These are phyloP conservation scores for Penicillium nucicola DNA, from an alignment of 495 filamentous ascomycete species.

Conservation along the genomic window DNA sequence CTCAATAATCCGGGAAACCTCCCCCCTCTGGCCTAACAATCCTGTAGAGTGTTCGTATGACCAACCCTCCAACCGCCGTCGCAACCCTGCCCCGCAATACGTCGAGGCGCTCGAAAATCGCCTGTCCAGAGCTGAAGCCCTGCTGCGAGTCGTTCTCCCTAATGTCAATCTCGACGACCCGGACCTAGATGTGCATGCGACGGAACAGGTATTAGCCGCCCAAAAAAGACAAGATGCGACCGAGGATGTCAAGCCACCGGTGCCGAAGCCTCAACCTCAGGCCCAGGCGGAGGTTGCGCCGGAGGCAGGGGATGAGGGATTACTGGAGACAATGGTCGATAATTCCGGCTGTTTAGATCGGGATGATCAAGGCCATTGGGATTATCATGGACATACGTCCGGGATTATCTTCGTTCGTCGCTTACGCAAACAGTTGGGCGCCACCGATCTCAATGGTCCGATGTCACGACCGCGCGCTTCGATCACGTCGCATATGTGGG, in stretches of 20 bases:
- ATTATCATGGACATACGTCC: conserved; percentile 93
- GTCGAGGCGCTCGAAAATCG: conserved; percentile 86
- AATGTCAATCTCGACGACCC: conserved; percentile 83
- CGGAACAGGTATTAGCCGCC: conserved; percentile 42
- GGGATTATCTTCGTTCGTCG: conserved; percentile 81
- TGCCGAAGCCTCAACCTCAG: background rate
- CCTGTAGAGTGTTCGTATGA: conserved; percentile 91
- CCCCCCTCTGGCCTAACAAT: conserved; percentile 27
- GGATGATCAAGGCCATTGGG: conserved; percentile 88
- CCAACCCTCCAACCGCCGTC: conserved; percentile 91
- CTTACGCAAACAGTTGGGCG: conserved; percentile 82
- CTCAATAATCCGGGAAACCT: conserved; percentile 5
- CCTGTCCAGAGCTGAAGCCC: conserved; percentile 76
- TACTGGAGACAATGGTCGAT: conserved; percentile 93
- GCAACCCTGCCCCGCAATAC: conserved; percentile 93
- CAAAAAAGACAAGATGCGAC: conserved; percentile 25
- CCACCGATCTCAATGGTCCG: conserved; percentile 50
- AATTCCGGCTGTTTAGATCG: conserved; percentile 85
- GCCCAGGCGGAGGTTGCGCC: conserved; percentile 13
- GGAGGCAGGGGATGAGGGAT: conserved; percentile 60
- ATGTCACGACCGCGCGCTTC: conserved; percentile 31
- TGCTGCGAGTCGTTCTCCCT: conserved; percentile 77
- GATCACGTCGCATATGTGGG: conserved; percentile 49
- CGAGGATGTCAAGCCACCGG: conserved; percentile 6
- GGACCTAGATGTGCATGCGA: conserved; percentile 66